Evolutionary conservation across 140 eudicot genomes (phyloP).

Genomic region (Erigeron philadelphicus): DNA sequence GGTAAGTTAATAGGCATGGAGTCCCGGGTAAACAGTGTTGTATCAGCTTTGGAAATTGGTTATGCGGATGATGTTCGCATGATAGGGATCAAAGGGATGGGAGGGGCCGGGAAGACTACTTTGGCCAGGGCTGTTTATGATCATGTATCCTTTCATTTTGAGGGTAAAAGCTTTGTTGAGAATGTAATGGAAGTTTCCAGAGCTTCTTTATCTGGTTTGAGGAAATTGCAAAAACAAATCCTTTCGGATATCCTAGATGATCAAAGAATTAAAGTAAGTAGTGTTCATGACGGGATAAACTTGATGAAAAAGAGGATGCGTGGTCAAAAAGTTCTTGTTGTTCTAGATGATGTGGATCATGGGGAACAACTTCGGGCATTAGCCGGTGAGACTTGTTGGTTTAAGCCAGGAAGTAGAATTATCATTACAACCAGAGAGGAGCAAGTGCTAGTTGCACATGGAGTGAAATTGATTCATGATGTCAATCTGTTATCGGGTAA

Average conservation of each 20-base stretch:
- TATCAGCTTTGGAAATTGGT: not conserved
- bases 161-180: conserved; percentile 25
- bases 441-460: not conserved
- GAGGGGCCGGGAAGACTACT: conserved; percentile 30
- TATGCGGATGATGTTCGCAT: conserved; percentile 7
- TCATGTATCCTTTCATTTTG: not conserved
- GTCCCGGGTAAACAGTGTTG: not conserved
- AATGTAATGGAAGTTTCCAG: conserved; percentile 22
- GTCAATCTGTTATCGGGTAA: no score
- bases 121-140: conserved; percentile 27
- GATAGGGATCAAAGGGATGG: conserved; percentile 28
- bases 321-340: conserved; percentile 18
- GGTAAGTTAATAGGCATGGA: conserved; percentile 23
- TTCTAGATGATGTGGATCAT: conserved; percentile 31
- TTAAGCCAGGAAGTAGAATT: conserved; percentile 21
- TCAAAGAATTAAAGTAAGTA: not conserved
- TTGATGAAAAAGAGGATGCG: conserved; percentile 11
- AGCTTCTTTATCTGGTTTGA: conserved; percentile 5
- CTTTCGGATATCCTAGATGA: conserved; percentile 1
- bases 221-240: conserved; percentile 10
- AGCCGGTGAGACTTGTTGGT: conserved; percentile 11
- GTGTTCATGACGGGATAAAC: not conserved
- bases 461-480: not conserved
- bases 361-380: conserved; percentile 21
- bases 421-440: conserved; percentile 16